Percentiles rank a stretch among this genome's conserved stretches.
phyloP scores from a whole-genome alignment of 495 filamentous ascomycete species.

The Trichoderma virens region DNA sequence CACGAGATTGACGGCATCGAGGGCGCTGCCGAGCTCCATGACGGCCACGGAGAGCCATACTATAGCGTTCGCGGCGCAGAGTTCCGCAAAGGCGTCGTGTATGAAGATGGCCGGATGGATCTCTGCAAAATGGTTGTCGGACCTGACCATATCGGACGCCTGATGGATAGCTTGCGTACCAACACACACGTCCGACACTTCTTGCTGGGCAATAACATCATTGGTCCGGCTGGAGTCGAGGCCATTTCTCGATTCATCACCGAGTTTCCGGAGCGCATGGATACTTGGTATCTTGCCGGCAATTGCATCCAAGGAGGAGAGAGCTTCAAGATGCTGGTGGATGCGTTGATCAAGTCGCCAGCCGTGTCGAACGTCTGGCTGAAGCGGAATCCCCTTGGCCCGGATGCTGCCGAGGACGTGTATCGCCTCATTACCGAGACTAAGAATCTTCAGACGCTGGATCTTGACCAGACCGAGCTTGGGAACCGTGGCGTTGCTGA shows the following conservation, averaged over 20 bases:
- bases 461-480: slow-evolving; percentile 36
- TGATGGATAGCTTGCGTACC: slow-evolving; percentile 25
- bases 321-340: slow-evolving; percentile 23
- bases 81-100: slow-evolving; percentile 12
- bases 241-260: slow-evolving; percentile 28
- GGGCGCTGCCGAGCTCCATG: background rate
- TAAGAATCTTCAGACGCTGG: slow-evolving; percentile 28
- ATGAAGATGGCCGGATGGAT: slow-evolving; percentile 15
- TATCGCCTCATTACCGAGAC: slow-evolving; percentile 23
- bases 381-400: slow-evolving; percentile 36
- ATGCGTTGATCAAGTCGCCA: slow-evolving; percentile 23
- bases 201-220: slow-evolving; percentile 38
- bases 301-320: slow-evolving; percentile 26
- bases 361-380: slow-evolving; percentile 37
- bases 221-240: slow-evolving; percentile 29
- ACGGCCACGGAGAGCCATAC: background rate
- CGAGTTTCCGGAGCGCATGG: slow-evolving; percentile 27
- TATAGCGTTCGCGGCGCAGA: slow-evolving; percentile 10
- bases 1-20: background rate
- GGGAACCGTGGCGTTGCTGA: slow-evolving; percentile 27
- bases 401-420: slow-evolving; percentile 19
- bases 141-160: slow-evolving; percentile 27
- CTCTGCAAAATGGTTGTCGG: slow-evolving; percentile 32
- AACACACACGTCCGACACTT: slow-evolving; percentile 33
- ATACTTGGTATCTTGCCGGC: slow-evolving; percentile 39